Evolutionary conservation across 306 rosid genomes (phyloP), one percentile per base, ranked within the genome.

Genomic region (Glycine soja): DNA sequence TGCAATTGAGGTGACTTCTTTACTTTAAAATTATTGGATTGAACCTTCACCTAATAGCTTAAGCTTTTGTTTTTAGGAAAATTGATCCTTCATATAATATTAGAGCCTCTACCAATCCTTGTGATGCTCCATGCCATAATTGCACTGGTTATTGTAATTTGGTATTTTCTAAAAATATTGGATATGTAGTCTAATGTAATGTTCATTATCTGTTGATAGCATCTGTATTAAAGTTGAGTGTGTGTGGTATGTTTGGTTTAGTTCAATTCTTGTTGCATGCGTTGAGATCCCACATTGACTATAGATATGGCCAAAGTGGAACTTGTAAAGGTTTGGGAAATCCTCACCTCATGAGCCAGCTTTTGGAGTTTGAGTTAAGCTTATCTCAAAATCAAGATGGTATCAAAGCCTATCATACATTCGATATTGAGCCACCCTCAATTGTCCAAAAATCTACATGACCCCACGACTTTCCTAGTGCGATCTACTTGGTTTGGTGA

Each of bases 1-100:
- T 7, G 91, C 97, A 86, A 96, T 96, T 81, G 98, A 96, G 99
- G 99, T 96, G 58, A 75, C 78, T 43, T 42, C 72, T 53, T 40
- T 78, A 58, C 78, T 57, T 59, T 8, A 36, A 72, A 8, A 42
- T 66, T 45, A 0, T 69, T 67, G 34, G 57, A 66, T 78, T 73
- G 76, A 14, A 53, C 67, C 67, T 73, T 66, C 77, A 24, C 77
- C 58, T 79, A 56, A 65, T 67, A 68, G 10, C 74, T 58, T 24
- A 70, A 57, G 6, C 50, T 56, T 52, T 72, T 52, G 43, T 50
- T 69, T 70, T 72, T 45, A 64, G 19, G 80, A 48, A 18, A 63
- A 24, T 72, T 76, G 72, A 54, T 71, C 54, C 18, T 57, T 61
- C 45, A 73, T 61, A 47, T 64, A 50, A 54, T 53, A 62, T 46